Evolutionary conservation across 208 protist genomes (phyloP).

Genomic region (Trypanosoma brucei): DNA sequence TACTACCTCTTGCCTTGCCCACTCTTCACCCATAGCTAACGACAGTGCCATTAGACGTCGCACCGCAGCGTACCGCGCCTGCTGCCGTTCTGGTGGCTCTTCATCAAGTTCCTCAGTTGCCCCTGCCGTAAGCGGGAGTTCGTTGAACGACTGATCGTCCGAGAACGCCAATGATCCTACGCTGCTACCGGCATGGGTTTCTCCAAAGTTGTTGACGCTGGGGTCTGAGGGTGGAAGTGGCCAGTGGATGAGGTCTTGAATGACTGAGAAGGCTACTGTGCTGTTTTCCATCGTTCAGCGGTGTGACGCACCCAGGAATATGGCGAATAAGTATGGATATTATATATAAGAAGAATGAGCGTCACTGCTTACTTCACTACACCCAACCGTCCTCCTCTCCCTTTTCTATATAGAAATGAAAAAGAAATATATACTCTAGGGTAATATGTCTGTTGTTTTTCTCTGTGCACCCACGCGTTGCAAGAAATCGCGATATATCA

Average conservation of each 20-base stretch:
- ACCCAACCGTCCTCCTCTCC: background rate
- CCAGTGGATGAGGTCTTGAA: conserved; percentile 79
- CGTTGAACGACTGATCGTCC: conserved; percentile 8
- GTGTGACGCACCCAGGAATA: too few relatives aligned
- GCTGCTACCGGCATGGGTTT: background rate
- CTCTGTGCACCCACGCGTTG: too few relatives aligned
- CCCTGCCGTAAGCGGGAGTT: conserved; percentile 25
- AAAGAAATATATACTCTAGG: background rate
- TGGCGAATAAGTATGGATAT: background rate
- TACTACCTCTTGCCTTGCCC: conserved; percentile 54
- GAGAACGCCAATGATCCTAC: background rate
- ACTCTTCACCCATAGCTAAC: conserved; percentile 43
- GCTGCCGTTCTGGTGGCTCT: conserved; percentile 42
- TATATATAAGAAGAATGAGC: background rate
- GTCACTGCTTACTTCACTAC: background rate
- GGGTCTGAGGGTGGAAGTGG: conserved; percentile 31
- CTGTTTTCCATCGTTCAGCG: conserved; percentile 46
- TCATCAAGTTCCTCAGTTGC: conserved; percentile 34
- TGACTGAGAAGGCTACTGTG: conserved; percentile 53
- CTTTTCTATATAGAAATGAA: background rate
- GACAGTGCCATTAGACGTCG: conserved; percentile 52
- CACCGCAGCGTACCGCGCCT: conserved; percentile 52
- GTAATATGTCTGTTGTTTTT: too few relatives aligned
- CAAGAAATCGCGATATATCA: too few relatives aligned
- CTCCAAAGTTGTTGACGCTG: background rate